These are phyloP conservation scores for Chiua virens DNA, from an alignment of 768 basidiomycete genomes.

Conservation along the genomic window DNA sequence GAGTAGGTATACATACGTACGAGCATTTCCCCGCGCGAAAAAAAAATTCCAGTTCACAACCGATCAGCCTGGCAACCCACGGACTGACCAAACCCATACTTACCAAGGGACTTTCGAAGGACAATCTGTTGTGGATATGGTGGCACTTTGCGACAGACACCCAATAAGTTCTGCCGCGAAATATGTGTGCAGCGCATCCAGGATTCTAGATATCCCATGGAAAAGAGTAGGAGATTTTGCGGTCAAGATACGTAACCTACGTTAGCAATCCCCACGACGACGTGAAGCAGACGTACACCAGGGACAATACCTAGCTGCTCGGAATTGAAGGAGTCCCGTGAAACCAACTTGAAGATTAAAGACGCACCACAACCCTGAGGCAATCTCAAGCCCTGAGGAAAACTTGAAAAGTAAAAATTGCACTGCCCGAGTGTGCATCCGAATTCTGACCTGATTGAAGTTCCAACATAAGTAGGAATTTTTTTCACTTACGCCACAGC, in stretches of 20 bases:
- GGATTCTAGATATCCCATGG: not conserved
- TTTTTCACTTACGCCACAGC: too few species aligned
- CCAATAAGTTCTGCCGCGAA: not conserved
- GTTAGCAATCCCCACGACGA: not conserved
- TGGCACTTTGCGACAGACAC: not conserved
- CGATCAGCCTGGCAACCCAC: too few species aligned
- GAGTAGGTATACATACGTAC: not conserved
- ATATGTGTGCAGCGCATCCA: constrained; percentile 4
- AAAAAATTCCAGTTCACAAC: too few species aligned
- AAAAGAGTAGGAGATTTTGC: not conserved
- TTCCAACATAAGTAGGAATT: too few species aligned
- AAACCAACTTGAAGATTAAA: not conserved
- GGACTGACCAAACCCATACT: too few species aligned
- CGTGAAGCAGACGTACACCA: not conserved
- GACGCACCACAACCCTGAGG: constrained; percentile 9
- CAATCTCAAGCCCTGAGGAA: constrained; percentile 4
- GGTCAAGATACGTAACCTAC: too few species aligned
- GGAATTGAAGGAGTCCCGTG: too few species aligned
- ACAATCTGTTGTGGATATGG: too few species aligned
- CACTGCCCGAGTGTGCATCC: constrained; percentile 13
- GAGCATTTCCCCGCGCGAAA: constrained; percentile 3
- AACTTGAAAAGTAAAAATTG: constrained; percentile 6
- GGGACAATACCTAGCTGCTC: not conserved
- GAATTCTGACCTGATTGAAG: constrained; percentile 4
- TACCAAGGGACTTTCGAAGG: too few species aligned